Evolutionary conservation across 805 yeast genomes (phyloP).

Genomic region (Pichia nanzhaoensis): DNA sequence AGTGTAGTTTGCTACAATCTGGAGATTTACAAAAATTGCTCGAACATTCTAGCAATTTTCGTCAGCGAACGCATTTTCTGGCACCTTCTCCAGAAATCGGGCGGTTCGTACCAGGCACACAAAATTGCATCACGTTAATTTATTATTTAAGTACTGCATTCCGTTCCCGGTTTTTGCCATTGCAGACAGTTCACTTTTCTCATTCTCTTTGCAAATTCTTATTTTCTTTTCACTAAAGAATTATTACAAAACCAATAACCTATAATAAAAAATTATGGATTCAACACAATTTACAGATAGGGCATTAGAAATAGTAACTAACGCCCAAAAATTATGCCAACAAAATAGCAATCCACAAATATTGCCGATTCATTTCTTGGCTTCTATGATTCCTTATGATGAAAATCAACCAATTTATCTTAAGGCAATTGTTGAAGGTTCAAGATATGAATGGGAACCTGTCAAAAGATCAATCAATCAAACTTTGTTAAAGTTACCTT

Average conservation of each 20-base stretch:
- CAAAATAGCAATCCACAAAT: slow-evolving; percentile 81
- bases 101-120: too few species aligned
- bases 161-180: too few species aligned
- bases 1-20: too few species aligned
- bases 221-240: not conserved
- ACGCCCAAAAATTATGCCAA: slow-evolving; percentile 75
- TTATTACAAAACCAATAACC: not conserved
- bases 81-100: not conserved
- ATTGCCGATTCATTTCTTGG: slow-evolving; percentile 82
- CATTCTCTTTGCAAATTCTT: too few species aligned
- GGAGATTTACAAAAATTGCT: too few species aligned
- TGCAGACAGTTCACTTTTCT: too few species aligned
- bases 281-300: slow-evolving; percentile 87
- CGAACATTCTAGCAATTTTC: not conserved
- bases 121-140: not conserved
- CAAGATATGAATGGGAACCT: slow-evolving; percentile 77
- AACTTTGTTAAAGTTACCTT: slow-evolving; percentile 75
- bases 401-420: slow-evolving; percentile 51
- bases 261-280: slow-evolving; percentile 36
- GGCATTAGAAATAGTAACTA: slow-evolving; percentile 73
- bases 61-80: slow-evolving; percentile 2
- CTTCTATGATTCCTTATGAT: slow-evolving; percentile 77
- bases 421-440: slow-evolving; percentile 77
- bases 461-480: slow-evolving; percentile 78
- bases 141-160: not conserved